A percentile compares a stretch with the other conserved stretches of the same genome.
Conservation (phyloP, 2,329 filamentous ascomycete genomes). For the Sclerotinia spermophila region DNA sequence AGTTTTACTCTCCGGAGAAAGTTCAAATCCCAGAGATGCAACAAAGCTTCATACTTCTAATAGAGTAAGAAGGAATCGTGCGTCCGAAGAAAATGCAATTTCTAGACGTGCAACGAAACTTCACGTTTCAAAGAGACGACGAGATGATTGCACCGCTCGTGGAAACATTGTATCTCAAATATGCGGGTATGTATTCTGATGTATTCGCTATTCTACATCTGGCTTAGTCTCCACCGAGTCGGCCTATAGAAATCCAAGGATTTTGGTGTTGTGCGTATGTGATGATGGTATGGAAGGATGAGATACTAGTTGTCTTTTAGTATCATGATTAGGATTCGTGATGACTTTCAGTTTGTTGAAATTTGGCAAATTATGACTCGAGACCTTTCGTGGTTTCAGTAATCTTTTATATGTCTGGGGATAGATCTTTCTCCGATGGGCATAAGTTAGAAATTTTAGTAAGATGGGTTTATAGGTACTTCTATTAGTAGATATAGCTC, state of each 20-base stretch:
- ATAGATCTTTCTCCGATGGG: not conserved
- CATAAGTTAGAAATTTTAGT: not conserved
- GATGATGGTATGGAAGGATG: not conserved
- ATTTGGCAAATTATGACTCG: not conserved
- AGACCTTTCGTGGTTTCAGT: not conserved
- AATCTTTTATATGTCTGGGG: not conserved
- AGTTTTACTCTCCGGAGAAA: not conserved
- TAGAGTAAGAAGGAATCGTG: not conserved
- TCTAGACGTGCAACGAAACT: not conserved
- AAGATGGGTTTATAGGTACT: not conserved
- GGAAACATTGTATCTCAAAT: not conserved
- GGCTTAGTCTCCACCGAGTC: not conserved
- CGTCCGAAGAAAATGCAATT: not conserved
- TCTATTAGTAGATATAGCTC: not conserved
- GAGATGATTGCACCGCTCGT: not conserved
- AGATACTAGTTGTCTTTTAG: not conserved
- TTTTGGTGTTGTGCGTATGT: not conserved
- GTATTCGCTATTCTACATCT: not conserved
- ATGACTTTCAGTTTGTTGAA: not conserved
- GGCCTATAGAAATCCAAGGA: not conserved
- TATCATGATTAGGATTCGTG: not conserved
- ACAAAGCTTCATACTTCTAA: no score
- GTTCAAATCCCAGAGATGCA: not conserved
- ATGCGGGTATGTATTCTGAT: no score
- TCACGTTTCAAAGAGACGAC: not conserved